These are phyloP conservation scores for Prillingera fragicola DNA, from an alignment of 1,284 basidiomycete species.

Conservation along the genomic window DNA sequence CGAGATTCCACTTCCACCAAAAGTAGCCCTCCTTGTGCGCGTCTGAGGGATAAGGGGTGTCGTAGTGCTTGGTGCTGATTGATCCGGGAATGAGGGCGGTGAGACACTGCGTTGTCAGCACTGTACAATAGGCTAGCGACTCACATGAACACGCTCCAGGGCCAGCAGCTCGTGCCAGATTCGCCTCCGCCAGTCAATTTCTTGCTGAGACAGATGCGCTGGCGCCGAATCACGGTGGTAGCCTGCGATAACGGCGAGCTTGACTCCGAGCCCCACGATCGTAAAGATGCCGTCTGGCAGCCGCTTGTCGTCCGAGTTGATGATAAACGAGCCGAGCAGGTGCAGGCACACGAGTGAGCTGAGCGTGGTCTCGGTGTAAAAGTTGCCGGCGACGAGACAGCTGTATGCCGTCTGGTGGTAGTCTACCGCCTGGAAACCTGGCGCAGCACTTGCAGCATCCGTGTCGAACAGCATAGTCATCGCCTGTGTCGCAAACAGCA, in stretches of 20 bases:
- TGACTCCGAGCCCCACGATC: constrained; percentile 13
- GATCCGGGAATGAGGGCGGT: constrained; percentile 16
- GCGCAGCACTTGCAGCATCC: not conserved
- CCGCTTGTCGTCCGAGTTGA: constrained; percentile 20
- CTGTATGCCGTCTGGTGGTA: constrained; percentile 16
- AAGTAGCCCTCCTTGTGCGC: constrained; percentile 13
- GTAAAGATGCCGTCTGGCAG: constrained; percentile 20
- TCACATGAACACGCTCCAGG: constrained; percentile 14
- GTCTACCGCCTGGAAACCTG: constrained; percentile 10
- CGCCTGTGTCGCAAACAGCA: constrained; percentile 13
- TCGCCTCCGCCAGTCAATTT: constrained; percentile 15
- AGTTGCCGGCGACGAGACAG: constrained; percentile 18
- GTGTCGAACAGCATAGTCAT: constrained; percentile 12
- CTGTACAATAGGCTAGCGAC: too few species aligned
- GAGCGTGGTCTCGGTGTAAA: constrained; percentile 19
- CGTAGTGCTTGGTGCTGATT: constrained; percentile 16
- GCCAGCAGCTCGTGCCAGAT: constrained; percentile 20
- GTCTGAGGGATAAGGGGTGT: constrained; percentile 17
- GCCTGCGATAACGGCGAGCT: constrained; percentile 17
- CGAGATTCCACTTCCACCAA: constrained; percentile 19
- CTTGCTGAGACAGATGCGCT: constrained; percentile 5
- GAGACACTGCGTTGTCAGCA: constrained; percentile 1
- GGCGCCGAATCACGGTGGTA: constrained; percentile 16
- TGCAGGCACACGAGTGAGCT: constrained; percentile 11
- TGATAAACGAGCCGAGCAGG: constrained; percentile 14